Conservation (phyloP, 306 rosid species). For the Mimosa bimucronata region DNA sequence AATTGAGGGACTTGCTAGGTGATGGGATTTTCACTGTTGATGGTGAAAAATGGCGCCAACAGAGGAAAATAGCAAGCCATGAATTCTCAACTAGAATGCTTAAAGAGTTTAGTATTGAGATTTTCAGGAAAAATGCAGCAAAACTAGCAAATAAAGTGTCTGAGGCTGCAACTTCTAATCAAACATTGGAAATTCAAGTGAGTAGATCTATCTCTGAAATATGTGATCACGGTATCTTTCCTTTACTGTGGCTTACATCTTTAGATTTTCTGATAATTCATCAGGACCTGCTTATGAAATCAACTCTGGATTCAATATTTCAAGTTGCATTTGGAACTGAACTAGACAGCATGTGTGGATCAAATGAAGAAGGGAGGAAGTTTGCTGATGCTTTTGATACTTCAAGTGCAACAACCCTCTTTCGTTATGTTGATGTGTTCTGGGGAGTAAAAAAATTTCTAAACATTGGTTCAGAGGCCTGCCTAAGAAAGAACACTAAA, state of each 20-base stretch:
- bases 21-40: slow-evolving; percentile 86
- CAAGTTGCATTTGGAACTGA: slow-evolving; percentile 81
- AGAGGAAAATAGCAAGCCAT: slow-evolving; percentile 74
- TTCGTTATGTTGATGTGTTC: slow-evolving; percentile 68
- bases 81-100: slow-evolving; percentile 73
- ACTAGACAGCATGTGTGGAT: slow-evolving; percentile 80
- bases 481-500: slow-evolving; percentile 44
- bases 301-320: slow-evolving; percentile 71
- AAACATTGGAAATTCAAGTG: slow-evolving; percentile 67
- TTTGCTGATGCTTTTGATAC: slow-evolving; percentile 67
- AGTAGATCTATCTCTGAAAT: slow-evolving; percentile 27
- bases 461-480: slow-evolving; percentile 71
- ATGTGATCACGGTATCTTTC: neutral
- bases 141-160: slow-evolving; percentile 63
- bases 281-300: slow-evolving; percentile 70
- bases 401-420: slow-evolving; percentile 59
- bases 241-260: slow-evolving; percentile 17
- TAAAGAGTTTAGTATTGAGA: slow-evolving; percentile 59
- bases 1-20: slow-evolving; percentile 82
- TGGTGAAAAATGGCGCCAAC: slow-evolving; percentile 85
- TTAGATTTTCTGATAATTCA: slow-evolving; percentile 4
- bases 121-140: slow-evolving; percentile 71
- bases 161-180: slow-evolving; percentile 54
- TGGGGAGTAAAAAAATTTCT: slow-evolving; percentile 78
- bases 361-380: slow-evolving; percentile 69